phyloP scores from a whole-genome alignment of 371 early-diverging fungal genomes.

The Amoeboaphelidium occidentale region DNA sequence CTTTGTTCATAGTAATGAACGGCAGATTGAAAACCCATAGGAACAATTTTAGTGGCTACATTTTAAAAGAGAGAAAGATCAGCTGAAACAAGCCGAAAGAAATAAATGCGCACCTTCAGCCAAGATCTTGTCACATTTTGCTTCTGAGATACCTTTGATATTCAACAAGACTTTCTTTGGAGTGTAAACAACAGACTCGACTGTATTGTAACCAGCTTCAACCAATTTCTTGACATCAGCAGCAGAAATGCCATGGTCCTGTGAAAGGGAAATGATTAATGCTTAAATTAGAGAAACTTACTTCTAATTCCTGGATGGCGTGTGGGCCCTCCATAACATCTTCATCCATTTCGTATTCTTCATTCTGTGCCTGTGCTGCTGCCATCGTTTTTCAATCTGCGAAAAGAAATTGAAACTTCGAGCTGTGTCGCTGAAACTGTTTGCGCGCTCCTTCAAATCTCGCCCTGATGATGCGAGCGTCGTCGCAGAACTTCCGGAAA shows the following conservation, averaged over 20 bases:
- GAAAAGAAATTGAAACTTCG: too few species aligned
- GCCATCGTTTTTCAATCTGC: too few species aligned
- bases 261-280: neutral
- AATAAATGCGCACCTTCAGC: constrained; percentile 39
- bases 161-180: constrained; percentile 71
- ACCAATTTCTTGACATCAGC: constrained; percentile 63
- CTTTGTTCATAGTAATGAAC: constrained; percentile 76
- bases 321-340: constrained; percentile 16
- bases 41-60: constrained; percentile 69
- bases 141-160: constrained; percentile 96
- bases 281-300: neutral
- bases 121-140: constrained; percentile 93
- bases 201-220: constrained; percentile 84
- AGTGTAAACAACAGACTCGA: constrained; percentile 89
- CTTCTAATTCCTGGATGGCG: constrained; percentile 17
- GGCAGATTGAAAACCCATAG: constrained; percentile 95
- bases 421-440: too few species aligned
- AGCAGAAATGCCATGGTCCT: constrained; percentile 58
- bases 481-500: too few species aligned
- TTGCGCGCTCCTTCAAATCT: too few species aligned
- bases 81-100: neutral
- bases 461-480: too few species aligned
- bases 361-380: too few species aligned
- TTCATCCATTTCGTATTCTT: constrained; percentile 12
- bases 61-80: neutral